These are phyloP conservation scores for Fusarium coicis DNA, from an alignment of 2,329 filamentous ascomycete genomes.

Conservation along the genomic window DNA sequence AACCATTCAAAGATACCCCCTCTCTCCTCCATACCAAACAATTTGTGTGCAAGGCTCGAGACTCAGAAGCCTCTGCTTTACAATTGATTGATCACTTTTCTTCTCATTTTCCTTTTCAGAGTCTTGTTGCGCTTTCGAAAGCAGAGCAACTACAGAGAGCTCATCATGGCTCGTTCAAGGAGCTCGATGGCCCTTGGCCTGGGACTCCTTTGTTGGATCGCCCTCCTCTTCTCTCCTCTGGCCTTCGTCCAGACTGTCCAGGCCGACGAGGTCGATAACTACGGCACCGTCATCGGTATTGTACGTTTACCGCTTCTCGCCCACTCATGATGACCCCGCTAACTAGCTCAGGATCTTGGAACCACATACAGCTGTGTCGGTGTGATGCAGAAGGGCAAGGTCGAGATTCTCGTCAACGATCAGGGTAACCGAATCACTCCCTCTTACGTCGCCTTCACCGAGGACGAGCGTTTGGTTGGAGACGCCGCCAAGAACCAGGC, in stretches of 20 bases:
- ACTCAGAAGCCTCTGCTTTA: constrained; percentile 38
- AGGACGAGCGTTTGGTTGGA: constrained; percentile 95
- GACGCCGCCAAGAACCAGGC: constrained; percentile 98
- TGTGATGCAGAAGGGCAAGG: constrained; percentile 95
- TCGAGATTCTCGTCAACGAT: constrained; percentile 96
- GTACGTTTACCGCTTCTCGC: constrained; percentile 57
- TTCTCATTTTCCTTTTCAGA: constrained; percentile 37
- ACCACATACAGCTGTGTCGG: constrained; percentile 91
- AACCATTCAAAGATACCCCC: constrained; percentile 47
- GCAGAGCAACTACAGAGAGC: constrained; percentile 35
- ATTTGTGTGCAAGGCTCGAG: constrained; percentile 47
- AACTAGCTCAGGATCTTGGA: constrained; percentile 73
- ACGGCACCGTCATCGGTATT: constrained; percentile 94
- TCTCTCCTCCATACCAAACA: constrained; percentile 41
- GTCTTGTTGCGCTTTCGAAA: constrained; percentile 35
- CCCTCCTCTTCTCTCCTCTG: constrained; percentile 87
- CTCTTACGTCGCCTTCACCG: constrained; percentile 95
- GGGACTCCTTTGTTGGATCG: constrained; percentile 91
- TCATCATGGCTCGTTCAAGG: constrained; percentile 67
- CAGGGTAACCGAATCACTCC: constrained; percentile 97
- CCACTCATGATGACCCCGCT: constrained; percentile 13
- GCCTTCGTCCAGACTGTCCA: constrained; percentile 83
- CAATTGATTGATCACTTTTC: constrained; percentile 40
- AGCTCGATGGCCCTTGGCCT: constrained; percentile 81
- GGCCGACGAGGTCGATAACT: constrained; percentile 78